Evolutionary conservation across 768 basidiomycete species (phyloP).

Genomic region (Mycena capillaripes): DNA sequence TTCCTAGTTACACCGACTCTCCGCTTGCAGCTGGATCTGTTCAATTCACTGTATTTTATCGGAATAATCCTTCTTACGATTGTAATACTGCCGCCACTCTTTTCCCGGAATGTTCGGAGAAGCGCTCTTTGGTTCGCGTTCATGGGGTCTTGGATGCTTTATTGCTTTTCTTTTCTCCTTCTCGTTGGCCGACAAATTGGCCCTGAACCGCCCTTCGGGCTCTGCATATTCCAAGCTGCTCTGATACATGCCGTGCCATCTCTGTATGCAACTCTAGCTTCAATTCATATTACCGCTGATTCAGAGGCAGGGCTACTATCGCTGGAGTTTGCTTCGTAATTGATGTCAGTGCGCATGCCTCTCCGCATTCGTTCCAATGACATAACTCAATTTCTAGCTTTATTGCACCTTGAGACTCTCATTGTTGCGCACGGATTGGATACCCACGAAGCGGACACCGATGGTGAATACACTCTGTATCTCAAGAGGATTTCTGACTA

Average conservation of each 20-base stretch:
- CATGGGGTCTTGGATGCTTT: conserved; percentile 41
- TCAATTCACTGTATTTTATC: conserved; percentile 14
- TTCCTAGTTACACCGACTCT: background rate
- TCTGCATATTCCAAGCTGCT: conserved; percentile 43
- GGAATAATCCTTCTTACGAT: conserved; percentile 8
- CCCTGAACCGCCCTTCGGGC: conserved; percentile 37
- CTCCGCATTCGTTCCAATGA: background rate
- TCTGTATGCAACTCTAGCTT: conserved; percentile 32
- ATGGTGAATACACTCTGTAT: background rate
- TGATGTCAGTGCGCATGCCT: conserved; percentile 21
- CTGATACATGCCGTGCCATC: conserved; percentile 44
- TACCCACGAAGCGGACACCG: conserved; percentile 17
- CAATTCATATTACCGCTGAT: background rate
- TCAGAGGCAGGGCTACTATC: conserved; percentile 11
- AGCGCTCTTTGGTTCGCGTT: conserved; percentile 41
- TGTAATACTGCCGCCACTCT: conserved; percentile 20
- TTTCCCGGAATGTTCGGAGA: conserved; percentile 34
- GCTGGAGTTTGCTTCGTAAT: conserved; percentile 32
- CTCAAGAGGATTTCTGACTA: too few relatives aligned
- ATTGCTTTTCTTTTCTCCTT: conserved; percentile 41
- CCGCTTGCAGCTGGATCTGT: conserved; percentile 12
- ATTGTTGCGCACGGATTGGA: conserved; percentile 1
- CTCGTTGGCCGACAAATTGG: conserved; percentile 41
- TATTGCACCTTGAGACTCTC: conserved; percentile 18
- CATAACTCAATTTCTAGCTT: background rate